These are phyloP conservation scores for Lathyrus aphaca DNA, from an alignment of 306 rosid genomes.

Conservation along the genomic window DNA sequence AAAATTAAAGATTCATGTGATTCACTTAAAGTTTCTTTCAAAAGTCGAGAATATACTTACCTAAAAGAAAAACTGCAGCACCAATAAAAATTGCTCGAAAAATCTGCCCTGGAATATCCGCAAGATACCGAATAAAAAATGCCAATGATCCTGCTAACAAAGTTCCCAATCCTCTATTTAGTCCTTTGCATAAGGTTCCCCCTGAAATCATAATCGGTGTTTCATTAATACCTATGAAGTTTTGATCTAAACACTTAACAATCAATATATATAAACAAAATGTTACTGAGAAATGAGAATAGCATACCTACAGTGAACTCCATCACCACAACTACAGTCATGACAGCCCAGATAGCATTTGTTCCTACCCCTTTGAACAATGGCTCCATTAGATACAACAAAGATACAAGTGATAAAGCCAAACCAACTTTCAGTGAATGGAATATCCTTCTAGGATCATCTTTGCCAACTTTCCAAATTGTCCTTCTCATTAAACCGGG, in stretches of 20 bases:
- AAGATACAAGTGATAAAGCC: slow-evolving; percentile 73
- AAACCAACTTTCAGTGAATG: slow-evolving; percentile 86
- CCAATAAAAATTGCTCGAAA: slow-evolving; percentile 74
- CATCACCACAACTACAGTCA: slow-evolving; percentile 92
- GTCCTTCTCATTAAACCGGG: slow-evolving; percentile 48
- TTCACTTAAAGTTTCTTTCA: too few species aligned
- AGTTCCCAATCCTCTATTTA: slow-evolving; percentile 92
- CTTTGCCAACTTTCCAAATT: slow-evolving; percentile 64
- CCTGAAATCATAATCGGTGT: slow-evolving; percentile 48
- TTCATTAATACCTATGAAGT: not conserved
- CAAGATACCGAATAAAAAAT: slow-evolving; percentile 63
- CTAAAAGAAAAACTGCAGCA: slow-evolving; percentile 71
- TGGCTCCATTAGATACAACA: slow-evolving; percentile 71
- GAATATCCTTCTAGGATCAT: slow-evolving; percentile 75
- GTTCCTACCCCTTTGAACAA: slow-evolving; percentile 66
- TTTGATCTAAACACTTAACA: not conserved
- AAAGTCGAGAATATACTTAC: slow-evolving; percentile 39
- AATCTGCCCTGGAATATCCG: slow-evolving; percentile 50
- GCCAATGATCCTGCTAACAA: slow-evolving; percentile 79
- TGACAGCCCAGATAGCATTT: slow-evolving; percentile 90
- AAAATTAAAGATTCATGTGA: too few species aligned
- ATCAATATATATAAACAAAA: not conserved
- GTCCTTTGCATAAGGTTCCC: slow-evolving; percentile 90
- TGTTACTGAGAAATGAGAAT: slow-evolving; percentile 6
- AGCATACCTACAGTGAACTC: slow-evolving; percentile 84